phyloP scores from a whole-genome alignment of 352 stramenopile genomes.

The Phytopythium helicoides region DNA sequence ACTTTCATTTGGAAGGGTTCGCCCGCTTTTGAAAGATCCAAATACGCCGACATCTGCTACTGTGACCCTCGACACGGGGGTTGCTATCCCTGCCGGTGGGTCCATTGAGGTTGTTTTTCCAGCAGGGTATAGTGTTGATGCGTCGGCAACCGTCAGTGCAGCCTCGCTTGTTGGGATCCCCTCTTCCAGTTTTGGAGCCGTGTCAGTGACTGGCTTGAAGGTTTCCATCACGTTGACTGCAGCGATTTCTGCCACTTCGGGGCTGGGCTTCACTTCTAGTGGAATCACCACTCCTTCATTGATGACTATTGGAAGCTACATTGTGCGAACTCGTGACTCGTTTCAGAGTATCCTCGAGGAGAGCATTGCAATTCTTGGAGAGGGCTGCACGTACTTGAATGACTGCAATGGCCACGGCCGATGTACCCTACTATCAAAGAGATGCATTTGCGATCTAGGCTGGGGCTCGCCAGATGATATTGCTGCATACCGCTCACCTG shows the following conservation, averaged over 20 bases:
- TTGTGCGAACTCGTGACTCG: conserved; percentile 46
- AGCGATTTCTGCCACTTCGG: conserved; percentile 18
- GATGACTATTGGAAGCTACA: conserved; percentile 40
- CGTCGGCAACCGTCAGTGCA: conserved; percentile 16
- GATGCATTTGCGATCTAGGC: conserved; percentile 56
- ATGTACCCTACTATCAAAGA: conserved; percentile 66
- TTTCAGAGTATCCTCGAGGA: conserved; percentile 51
- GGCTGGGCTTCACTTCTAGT: conserved; percentile 39
- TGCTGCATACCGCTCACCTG: conserved; percentile 64
- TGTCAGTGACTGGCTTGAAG: conserved; percentile 19
- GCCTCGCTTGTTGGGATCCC: conserved; percentile 27
- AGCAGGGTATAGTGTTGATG: conserved; percentile 27
- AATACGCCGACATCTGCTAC: conserved; percentile 34
- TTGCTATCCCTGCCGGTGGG: conserved; percentile 35
- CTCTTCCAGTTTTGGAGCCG: conserved; percentile 18
- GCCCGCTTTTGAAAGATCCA: conserved; percentile 32
- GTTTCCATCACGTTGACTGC: conserved; percentile 36
- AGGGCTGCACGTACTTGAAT: conserved; percentile 66
- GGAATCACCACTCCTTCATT: conserved; percentile 50
- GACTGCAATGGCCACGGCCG: conserved; percentile 83
- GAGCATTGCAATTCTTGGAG: conserved; percentile 41
- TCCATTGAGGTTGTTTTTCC: conserved; percentile 56
- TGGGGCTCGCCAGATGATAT: conserved; percentile 71
- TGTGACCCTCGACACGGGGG: conserved; percentile 36
- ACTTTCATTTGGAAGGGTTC: conserved; percentile 45